These are phyloP conservation scores for Zopfia rhizophila DNA, from an alignment of 2,329 filamentous ascomycete species.

Conservation along the genomic window DNA sequence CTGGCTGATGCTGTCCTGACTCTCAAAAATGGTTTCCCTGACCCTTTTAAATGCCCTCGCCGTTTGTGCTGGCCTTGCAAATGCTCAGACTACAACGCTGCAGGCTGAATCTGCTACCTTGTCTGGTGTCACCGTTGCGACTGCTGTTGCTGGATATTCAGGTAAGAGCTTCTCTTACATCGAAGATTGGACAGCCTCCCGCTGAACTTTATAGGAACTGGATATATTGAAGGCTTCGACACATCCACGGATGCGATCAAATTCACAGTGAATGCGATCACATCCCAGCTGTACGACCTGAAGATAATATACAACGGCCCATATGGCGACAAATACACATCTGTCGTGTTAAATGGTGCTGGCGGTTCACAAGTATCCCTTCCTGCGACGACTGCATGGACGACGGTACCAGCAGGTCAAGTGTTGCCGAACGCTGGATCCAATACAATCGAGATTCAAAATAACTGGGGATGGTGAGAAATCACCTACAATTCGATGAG, in stretches of 20 bases:
- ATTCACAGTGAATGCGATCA: conserved; percentile 53
- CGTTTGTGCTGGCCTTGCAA: conserved; percentile 18
- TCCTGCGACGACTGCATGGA: conserved; percentile 52
- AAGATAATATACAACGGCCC: conserved; percentile 58
- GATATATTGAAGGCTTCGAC: conserved; percentile 61
- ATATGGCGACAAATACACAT: conserved; percentile 59
- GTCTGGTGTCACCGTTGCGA: conserved; percentile 54
- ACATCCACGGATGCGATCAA: conserved; percentile 55
- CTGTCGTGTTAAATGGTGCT: conserved; percentile 56
- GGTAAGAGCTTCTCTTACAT: conserved; percentile 31
- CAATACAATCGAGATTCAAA: conserved; percentile 60
- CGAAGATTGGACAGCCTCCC: neutral
- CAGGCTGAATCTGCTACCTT: conserved; percentile 58
- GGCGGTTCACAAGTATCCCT: conserved; percentile 56
- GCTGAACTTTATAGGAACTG: conserved; percentile 48
- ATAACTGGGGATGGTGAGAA: conserved; percentile 63
- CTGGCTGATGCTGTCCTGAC: no score
- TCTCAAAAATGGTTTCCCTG: no score
- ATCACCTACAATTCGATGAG: no score
- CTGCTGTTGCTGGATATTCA: conserved; percentile 53
- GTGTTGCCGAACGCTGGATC: conserved; percentile 55
- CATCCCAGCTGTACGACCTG: conserved; percentile 56
- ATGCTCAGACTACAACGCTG: conserved; percentile 33
- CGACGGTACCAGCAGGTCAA: conserved; percentile 56
- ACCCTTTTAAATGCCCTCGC: no score